Base-by-base conservation (phyloP, 768 basidiomycete genomes). In the Pleurotus platypus region DNA sequence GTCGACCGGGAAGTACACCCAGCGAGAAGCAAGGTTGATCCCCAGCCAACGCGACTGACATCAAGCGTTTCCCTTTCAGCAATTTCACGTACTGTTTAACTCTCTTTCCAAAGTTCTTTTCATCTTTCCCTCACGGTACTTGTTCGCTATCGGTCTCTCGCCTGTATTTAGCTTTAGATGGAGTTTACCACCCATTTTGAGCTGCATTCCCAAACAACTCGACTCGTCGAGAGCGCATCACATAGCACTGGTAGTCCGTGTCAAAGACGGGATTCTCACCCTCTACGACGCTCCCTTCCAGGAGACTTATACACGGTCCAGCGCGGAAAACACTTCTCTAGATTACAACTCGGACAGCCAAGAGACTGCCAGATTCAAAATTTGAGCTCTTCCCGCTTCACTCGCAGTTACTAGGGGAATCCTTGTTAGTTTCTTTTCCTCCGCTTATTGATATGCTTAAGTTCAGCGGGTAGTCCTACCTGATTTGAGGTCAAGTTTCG, bases 361-460 rank as follows among this genome's bases (percentile, higher is more conserved):
- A 42, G n/a, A 42, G 40, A 42, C 40, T 8, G 9, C 40, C 40
- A 42, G 40, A 42, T 42, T 42, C 9, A 75, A 85, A 85, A 85
- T 84, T 86, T 86, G 85, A 86, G 85, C 83, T 85, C 74, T 82
- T 88, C 84, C 86, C 82, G 75, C 82, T 88, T 87, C 86, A 85
- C 86, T 87, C 82, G 84, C 86, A 84, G 86, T 84, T 87, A 87
- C 86, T 87, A 84, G 79, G 84, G 86, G 83, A 88, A 87, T 87
- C 86, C 86, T 86, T 81, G 86, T 88, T 88, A 86, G 85, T 89
- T 89, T 87, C 87, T 89, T 89, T 87, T 87, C 86, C 86, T 87
- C 85, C 82, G 81, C 86, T 89, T 86, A 87, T 86, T 88, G 83
- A 87, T 87, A 86, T 87, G 85, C 86, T 87, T 86, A 87, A 87